These are phyloP conservation scores for Boletellus ananiceps DNA, from an alignment of 768 basidiomycete genomes.

Conservation along the genomic window DNA sequence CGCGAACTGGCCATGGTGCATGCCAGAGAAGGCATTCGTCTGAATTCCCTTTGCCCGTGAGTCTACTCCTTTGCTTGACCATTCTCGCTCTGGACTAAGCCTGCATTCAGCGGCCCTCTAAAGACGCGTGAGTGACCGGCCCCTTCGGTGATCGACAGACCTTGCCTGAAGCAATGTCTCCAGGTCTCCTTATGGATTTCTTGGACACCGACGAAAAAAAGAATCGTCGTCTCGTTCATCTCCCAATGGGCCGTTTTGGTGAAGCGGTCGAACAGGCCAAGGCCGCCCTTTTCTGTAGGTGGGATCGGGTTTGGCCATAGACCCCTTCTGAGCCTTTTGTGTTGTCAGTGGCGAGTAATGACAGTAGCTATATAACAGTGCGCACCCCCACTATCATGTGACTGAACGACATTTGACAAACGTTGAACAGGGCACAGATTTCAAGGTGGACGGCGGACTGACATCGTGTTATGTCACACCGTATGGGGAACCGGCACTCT, in stretches of 20 bases:
- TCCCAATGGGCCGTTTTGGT: slow-evolving; percentile 97
- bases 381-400: slow-evolving; percentile 17
- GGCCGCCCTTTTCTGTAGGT: slow-evolving; percentile 88
- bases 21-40: slow-evolving; percentile 91
- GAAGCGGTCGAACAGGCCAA: slow-evolving; percentile 94
- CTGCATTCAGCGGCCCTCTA: slow-evolving; percentile 70
- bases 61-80: slow-evolving; percentile 27
- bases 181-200: slow-evolving; percentile 97
- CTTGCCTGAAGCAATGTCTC: background rate
- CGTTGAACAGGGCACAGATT: slow-evolving; percentile 69
- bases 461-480: slow-evolving; percentile 91
- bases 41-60: slow-evolving; percentile 96
- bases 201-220: slow-evolving; percentile 94
- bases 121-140: slow-evolving; percentile 73
- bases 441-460: slow-evolving; percentile 94
- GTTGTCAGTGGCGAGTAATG: slow-evolving; percentile 77
- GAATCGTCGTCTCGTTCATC: slow-evolving; percentile 81
- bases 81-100: slow-evolving; percentile 4
- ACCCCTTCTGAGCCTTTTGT: slow-evolving; percentile 3
- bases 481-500: slow-evolving; percentile 64
- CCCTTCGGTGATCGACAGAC: background rate
- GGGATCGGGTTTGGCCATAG: slow-evolving; percentile 1
- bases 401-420: slow-evolving; percentile 3
- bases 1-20: slow-evolving; percentile 97
- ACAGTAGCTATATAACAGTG: slow-evolving; percentile 95